Evolutionary conservation across 345 rosid genomes (phyloP), one percentile per base, ranked within the genome.

Genomic region (Pugionium dolabratum): DNA sequence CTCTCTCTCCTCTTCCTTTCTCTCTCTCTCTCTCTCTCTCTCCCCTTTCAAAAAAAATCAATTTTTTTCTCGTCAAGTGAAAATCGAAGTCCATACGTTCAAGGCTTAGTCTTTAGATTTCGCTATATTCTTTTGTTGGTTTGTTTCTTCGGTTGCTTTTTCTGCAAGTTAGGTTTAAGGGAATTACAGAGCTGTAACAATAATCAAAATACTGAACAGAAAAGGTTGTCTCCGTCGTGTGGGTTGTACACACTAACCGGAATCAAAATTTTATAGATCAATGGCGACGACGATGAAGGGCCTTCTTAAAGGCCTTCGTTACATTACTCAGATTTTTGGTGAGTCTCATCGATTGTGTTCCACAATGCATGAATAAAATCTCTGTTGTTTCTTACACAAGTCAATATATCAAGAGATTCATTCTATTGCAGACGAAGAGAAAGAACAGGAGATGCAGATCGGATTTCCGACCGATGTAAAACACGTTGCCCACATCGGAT

Each of bases 401-500:
- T 54, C 28, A 10, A n/a, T 33, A 31, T 7, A 47, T 28, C 1
- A 9, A 2, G 48, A 39, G 34, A 25, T 7, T 11, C 6, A 3
- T 59, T 62, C 4, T 44, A 3, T 71, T 77, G 75, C 78, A 87
- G 95, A 89, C 2, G 80, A 87, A 58, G 98, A 85, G 71, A 84
- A 87, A 70, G 93, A 87, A 62, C 59, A 80, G 50, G 97, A 92
- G 72, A 87, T 92, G 85, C 85, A 81, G 79, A 92, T 92, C 40
- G 98, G 98, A 50, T 59, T 34, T 48, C 98, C 98, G 30, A 92
- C 98, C 18, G 96, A 92, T 78, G 98, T 92, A 64, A 92, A 92
- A 77, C 98, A 92, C 67, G 97, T 92, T n/a, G 91, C 98, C 30
- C 98, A 92, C 54, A 92, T 92, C 18, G 98, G 98, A 59, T 81